Evolutionary conservation across 306 rosid species (phyloP), one percentile per base, ranked within the genome.

Genomic region (Vigna angularis): DNA sequence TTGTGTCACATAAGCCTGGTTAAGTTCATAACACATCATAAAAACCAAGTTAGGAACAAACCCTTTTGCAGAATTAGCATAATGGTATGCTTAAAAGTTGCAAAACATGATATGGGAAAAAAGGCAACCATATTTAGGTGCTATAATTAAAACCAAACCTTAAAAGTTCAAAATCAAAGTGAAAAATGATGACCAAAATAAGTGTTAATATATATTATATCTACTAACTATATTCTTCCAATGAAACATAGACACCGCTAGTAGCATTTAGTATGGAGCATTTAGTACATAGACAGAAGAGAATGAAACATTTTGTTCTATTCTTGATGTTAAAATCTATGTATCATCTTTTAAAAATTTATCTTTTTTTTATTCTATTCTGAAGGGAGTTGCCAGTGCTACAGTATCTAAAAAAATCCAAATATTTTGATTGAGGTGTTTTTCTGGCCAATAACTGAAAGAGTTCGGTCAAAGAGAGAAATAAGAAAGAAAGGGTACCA

Each of bases 1-100:
- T 91, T 96, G 99, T 18, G 97, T 96, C 83, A 96, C 98, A 83
- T 96, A 96, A 0, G 99, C 99, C 99, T 96, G 61, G 10, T 55
- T 55, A 8, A n/a, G 79, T 65, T 77, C 40, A 6, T 58, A 48
- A 3, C 65, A 57, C 72, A 51, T 20, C 4, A 17, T 52, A 3
- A 55, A 55, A 55, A 55, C 61, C 30, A n/a, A 3, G 72, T 71
- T 79, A 79, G 58, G 74, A 66, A 50, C 51, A 32, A 18, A 44
- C 65, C 24, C 6, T 55, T 68, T 15, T 1, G 10, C 47, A 2
- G 47, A 76, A 69, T 2, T 58, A 49, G 32, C 9, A 56, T 3
- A 5, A 17, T n/a, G 28, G 28, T 26, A 26, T 26, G 28, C 28
- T 26, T 26, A 26, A 26, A 12, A 22, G 12, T 28, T 2, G 13